Conservation (phyloP, 169 alveolate species). For the Cryptosporidium canis region DNA sequence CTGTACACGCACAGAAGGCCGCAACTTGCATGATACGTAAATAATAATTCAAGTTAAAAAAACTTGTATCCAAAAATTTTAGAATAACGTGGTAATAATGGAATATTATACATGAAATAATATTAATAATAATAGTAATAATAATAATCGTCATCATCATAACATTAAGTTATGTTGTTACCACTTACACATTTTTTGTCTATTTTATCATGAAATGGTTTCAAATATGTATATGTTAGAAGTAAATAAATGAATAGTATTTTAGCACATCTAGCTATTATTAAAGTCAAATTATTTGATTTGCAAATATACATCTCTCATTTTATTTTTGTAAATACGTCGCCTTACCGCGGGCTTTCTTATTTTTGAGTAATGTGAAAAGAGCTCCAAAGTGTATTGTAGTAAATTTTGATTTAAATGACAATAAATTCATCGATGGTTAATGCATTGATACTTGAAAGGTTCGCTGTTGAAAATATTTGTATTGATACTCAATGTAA, state of each 20-base stretch:
- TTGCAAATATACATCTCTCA: no score
- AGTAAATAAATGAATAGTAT: no score
- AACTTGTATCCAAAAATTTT: not conserved
- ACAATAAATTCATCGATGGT: not conserved
- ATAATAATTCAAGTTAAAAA: not conserved
- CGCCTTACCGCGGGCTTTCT: not conserved
- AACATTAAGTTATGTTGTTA: no score
- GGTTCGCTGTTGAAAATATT: not conserved
- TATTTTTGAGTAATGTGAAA: not conserved
- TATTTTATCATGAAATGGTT: no score
- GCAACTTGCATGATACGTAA: slow-evolving; percentile 67
- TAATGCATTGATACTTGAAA: slow-evolving; percentile 37
- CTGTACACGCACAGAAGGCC: slow-evolving; percentile 21
- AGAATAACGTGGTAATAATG: not conserved
- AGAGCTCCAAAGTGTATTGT: slow-evolving; percentile 34
- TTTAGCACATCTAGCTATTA: no score
- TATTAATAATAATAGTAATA: no score
- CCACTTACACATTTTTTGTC: no score
- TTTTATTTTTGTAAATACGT: not conserved
- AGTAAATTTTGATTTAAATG: not conserved
- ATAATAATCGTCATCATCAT: no score
- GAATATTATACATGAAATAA: no score
- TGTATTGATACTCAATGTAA: not conserved
- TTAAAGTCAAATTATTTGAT: no score
- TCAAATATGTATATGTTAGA: no score